Evolutionary conservation across 495 filamentous ascomycete species (phyloP).

Genomic region (Lasiosphaeria miniovina): DNA sequence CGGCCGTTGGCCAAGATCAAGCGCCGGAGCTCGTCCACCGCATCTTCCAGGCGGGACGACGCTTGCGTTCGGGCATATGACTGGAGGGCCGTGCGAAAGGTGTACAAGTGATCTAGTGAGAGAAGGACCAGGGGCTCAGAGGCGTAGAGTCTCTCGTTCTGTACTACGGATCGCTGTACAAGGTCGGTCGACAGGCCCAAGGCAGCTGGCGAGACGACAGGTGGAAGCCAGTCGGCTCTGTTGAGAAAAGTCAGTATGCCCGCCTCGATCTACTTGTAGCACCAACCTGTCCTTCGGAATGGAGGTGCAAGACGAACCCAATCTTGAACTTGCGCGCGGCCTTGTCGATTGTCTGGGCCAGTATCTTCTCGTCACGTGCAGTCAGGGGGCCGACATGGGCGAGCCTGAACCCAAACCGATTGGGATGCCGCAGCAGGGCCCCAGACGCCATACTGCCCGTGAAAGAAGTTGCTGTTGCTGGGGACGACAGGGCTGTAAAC

Average conservation of each 20-base stretch:
- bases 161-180: conserved; percentile 60
- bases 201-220: conserved; percentile 30
- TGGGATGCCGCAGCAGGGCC: conserved; percentile 21
- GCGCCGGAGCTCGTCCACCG: conserved; percentile 57
- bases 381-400: conserved; percentile 33
- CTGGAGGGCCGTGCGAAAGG: conserved; percentile 63
- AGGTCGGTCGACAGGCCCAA: conserved; percentile 50
- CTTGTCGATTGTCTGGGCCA: conserved; percentile 40
- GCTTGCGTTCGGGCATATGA: conserved; percentile 52
- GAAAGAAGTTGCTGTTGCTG: conserved; percentile 26
- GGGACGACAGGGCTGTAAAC: conserved; percentile 36
- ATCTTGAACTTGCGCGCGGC: conserved; percentile 44
- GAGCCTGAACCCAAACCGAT: conserved; percentile 39
- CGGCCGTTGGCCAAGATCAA: conserved; percentile 60
- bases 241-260: conserved; percentile 2
- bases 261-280: neutral
- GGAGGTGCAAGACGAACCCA: conserved; percentile 27
- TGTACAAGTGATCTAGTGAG: conserved; percentile 69
- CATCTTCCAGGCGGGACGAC: conserved; percentile 52
- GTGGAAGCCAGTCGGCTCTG: conserved; percentile 40
- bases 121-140: conserved; percentile 67
- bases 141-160: conserved; percentile 68
- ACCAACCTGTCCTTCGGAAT: neutral
- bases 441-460: conserved; percentile 13
- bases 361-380: conserved; percentile 36